Evolutionary conservation across 257 asterid species (phyloP), one percentile per base, ranked within the genome.

Genomic region (Scutellaria minor): DNA sequence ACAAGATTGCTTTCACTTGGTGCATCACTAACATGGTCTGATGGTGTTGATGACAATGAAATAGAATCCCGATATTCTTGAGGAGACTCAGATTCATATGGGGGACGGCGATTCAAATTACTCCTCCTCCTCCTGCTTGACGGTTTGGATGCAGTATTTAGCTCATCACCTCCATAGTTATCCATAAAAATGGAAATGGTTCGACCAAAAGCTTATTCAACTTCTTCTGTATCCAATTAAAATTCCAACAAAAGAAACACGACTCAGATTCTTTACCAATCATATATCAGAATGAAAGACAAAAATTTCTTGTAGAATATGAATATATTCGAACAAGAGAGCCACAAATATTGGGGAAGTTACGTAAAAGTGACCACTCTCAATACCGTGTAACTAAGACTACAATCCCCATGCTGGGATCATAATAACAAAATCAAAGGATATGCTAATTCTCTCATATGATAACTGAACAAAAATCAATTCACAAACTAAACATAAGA

Each of bases 11-110:
- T 91, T 68, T 66, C 86, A 73, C 87, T 86, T 6, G 86, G 89
- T 45, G 82, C 88, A 80, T 80, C 86, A 77, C 84, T 79, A 60
- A 67, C 70, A 63, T 70, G 80, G 57, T 84, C 87, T 12, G 89
- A 86, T 40, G 90, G 95, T 1, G 90, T 84, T 22, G 89, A 83
- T 48, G 90, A 85, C 66, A 85, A 50, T 10, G 96, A 90, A 40
- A 89, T 54, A 69, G 78, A 79, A 55, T 85, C 90, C 45, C 22
- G 77, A 72, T 74, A 73, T 64, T 75, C 88, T 70, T 75, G 83
- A 54, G 70, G 85, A 63, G 76, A 80, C 66, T 81, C 90, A 3
- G 81, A 78, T 60, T 85, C 94, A 70, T 75, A 75, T 48, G 40
- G 76, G 47, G 91, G 89, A 10, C 82, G 88, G 7, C 90, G 96